Evolutionary conservation across 2,329 filamentous ascomycete species (phyloP).

Genomic region (Graphiopsis chlorocephala): DNA sequence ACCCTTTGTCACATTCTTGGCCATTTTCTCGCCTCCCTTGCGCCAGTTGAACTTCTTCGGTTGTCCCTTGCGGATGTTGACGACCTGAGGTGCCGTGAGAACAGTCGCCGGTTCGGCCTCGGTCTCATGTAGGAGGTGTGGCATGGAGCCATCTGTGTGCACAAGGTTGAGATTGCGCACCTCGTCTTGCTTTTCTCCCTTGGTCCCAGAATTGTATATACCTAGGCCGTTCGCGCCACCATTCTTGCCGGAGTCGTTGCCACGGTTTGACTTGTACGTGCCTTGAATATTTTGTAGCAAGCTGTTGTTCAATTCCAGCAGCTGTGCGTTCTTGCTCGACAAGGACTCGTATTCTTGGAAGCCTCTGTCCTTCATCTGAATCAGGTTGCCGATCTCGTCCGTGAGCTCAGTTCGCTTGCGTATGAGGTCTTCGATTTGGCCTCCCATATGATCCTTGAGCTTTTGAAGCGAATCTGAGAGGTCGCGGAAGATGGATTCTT

Average conservation of each 20-base stretch:
- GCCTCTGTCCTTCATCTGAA: constrained; percentile 85
- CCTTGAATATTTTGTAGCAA: constrained; percentile 92
- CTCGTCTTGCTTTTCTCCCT: constrained; percentile 29
- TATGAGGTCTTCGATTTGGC: constrained; percentile 82
- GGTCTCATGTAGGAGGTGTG: constrained; percentile 52
- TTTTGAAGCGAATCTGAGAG: constrained; percentile 61
- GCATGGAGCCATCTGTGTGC: constrained; percentile 37
- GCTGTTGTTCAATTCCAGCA: constrained; percentile 93
- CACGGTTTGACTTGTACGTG: constrained; percentile 75
- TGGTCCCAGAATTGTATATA: constrained; percentile 48
- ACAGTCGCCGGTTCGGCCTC: constrained; percentile 62
- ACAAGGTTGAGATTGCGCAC: constrained; percentile 43
- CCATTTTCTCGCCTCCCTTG: constrained; percentile 89
- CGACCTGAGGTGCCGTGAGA: constrained; percentile 78
- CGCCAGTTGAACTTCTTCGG: constrained; percentile 99
- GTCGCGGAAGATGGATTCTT: constrained; percentile 60
- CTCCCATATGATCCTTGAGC: constrained; percentile 75
- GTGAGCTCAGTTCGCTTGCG: constrained; percentile 79
- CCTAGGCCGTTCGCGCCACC: constrained; percentile 57
- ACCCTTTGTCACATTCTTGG: constrained; percentile 90
- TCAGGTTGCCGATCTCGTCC: constrained; percentile 79
- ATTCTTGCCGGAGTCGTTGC: constrained; percentile 47
- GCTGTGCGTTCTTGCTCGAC: constrained; percentile 88
- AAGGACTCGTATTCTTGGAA: constrained; percentile 94
- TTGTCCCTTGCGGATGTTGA: constrained; percentile 91